Conservation (phyloP, 345 rosid genomes). For the Populus davidiana region DNA sequence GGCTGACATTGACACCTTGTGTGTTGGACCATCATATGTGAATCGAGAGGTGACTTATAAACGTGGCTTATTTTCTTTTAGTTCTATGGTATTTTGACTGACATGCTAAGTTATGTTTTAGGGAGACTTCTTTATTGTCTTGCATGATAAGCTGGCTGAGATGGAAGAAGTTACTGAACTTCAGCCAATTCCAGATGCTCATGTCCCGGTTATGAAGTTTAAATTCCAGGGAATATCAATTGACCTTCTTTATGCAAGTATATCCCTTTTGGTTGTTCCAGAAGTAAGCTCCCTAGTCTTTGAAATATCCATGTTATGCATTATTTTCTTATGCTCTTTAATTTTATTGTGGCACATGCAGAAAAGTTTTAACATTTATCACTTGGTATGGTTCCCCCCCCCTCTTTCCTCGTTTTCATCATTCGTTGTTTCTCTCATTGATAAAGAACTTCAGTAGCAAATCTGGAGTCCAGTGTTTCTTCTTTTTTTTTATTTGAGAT, state of each 20-base stretch:
- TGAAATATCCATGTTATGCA: neutral
- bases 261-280: constrained; percentile 32
- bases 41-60: constrained; percentile 62
- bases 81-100: neutral
- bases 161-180: constrained; percentile 33
- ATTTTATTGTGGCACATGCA: neutral
- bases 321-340: neutral
- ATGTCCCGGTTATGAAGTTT: constrained; percentile 34
- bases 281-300: constrained; percentile 18
- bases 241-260: constrained; percentile 35
- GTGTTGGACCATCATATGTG: constrained; percentile 95
- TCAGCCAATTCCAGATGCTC: constrained; percentile 32
- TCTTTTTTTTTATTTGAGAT: neutral
- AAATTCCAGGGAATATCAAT: constrained; percentile 33
- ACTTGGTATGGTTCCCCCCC: neutral
- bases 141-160: constrained; percentile 27
- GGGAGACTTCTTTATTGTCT: constrained; percentile 32
- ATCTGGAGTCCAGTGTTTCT: neutral
- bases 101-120: neutral
- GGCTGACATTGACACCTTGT: constrained; percentile 82
- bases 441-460: neutral
- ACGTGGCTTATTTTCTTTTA: neutral
- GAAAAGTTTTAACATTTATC: no score
- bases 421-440: neutral
- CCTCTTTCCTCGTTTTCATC: neutral